Conservation (phyloP, 129 eudicot species). For the Flaveria ramosissima region DNA sequence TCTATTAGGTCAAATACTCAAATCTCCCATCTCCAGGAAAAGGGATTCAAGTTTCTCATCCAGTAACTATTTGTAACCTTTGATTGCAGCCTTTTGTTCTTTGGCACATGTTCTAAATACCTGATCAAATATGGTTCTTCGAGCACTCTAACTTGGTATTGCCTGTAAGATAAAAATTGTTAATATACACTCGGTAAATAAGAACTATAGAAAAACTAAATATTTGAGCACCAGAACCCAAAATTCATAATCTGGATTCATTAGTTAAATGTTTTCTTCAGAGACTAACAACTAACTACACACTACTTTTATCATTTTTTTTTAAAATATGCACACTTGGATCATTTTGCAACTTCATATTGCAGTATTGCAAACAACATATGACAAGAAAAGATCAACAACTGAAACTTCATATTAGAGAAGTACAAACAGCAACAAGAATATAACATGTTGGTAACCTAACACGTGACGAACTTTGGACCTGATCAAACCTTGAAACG, state of each 20-base stretch:
- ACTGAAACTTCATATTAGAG: no score
- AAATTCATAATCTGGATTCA: not conserved
- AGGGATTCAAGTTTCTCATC: constrained; percentile 46
- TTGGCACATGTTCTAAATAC: constrained; percentile 94
- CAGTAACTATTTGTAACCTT: constrained; percentile 83
- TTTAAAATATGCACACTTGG: no score
- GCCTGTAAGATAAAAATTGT: constrained; percentile 52
- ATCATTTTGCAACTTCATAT: no score
- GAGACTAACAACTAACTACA: constrained; percentile 10
- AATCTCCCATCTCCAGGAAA: no score
- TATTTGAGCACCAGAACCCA: not conserved
- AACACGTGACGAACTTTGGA: constrained; percentile 19
- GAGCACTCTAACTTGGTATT: constrained; percentile 79
- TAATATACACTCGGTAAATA: not conserved
- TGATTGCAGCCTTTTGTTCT: constrained; percentile 90
- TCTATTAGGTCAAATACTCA: no score
- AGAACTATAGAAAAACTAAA: not conserved
- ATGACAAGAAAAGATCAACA: no score
- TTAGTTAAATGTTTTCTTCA: not conserved
- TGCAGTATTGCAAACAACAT: not conserved
- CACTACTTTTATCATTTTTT: no score
- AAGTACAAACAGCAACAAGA: not conserved
- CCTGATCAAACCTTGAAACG: constrained; percentile 84
- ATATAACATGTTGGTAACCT: constrained; percentile 21
- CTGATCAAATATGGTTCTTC: constrained; percentile 90